Evolutionary conservation across 805 yeast genomes (phyloP).

Genomic region (Teunomyces barrocoloradensis): DNA sequence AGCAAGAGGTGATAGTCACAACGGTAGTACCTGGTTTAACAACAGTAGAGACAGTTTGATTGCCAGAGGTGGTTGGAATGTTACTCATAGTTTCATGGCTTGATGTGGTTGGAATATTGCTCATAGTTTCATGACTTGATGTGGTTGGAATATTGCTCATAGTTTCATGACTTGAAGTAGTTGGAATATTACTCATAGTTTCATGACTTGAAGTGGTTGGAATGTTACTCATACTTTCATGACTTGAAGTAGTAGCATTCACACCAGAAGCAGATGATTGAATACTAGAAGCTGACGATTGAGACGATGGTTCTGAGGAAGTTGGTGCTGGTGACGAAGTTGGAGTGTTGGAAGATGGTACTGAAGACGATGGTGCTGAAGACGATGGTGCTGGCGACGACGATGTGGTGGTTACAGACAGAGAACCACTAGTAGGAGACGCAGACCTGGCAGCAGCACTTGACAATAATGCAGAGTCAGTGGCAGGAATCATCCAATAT

Average conservation of each 20-base stretch:
- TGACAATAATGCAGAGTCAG: conserved; percentile 22
- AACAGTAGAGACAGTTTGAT: not conserved
- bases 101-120: not conserved
- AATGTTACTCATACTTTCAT: not conserved
- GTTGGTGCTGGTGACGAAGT: not conserved
- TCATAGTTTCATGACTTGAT: not conserved
- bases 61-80: not conserved
- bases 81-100: not conserved
- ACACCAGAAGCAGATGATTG: not conserved
- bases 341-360: not conserved
- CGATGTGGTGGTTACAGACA: conserved; percentile 9
- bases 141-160: not conserved
- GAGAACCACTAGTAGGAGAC: conserved; percentile 11
- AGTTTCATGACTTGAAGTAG: too few relatives aligned
- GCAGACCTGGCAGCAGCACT: conserved; percentile 22
- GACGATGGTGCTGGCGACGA: not conserved
- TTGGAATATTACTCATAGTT: too few relatives aligned
- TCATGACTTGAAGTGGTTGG: too few relatives aligned
- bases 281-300: not conserved
- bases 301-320: not conserved
- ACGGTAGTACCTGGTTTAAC: conserved; percentile 14
- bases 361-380: not conserved
- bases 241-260: not conserved
- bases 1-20: conserved; percentile 34
- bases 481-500: conserved; percentile 28